These are phyloP conservation scores for Nicotiana noctiflora DNA, from an alignment of 257 asterid genomes.

Conservation along the genomic window DNA sequence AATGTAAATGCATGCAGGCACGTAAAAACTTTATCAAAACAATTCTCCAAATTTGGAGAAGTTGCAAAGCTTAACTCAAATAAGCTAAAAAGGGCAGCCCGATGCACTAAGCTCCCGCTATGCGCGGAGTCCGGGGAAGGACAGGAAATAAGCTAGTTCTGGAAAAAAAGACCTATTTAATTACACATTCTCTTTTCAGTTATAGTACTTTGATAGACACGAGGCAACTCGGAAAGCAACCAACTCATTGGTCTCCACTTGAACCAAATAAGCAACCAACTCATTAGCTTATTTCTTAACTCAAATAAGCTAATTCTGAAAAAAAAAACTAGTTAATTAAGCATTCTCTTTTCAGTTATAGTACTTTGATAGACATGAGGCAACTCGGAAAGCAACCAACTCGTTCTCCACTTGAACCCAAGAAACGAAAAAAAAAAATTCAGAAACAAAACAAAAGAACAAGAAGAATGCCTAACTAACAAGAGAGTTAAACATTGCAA, in stretches of 20 bases:
- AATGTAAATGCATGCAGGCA: not conserved
- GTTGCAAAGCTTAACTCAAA: not conserved
- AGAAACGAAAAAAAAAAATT: not conserved
- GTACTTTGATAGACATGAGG: not conserved
- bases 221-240: not conserved
- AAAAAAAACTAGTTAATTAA: not conserved
- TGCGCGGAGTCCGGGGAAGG: no score
- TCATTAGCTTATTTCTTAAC: not conserved
- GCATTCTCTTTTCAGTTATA: not conserved
- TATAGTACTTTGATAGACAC: not conserved
- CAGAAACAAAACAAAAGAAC: not conserved
- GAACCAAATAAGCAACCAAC: no score
- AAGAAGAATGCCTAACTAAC: not conserved
- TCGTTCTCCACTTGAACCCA: slow-evolving; percentile 9
- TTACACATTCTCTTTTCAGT: not conserved
- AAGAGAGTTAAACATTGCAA: not conserved
- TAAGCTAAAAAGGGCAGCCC: not conserved
- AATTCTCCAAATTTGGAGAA: not conserved
- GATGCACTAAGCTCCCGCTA: no score
- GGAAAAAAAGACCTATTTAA: not conserved
- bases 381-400: not conserved
- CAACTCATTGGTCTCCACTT: no score
- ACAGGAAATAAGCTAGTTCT: not conserved
- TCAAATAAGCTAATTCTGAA: not conserved
- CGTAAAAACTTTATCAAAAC: not conserved